Evolutionary conservation across 2,329 filamentous ascomycete species (phyloP).

Genomic region (Clonostachys rosea): DNA sequence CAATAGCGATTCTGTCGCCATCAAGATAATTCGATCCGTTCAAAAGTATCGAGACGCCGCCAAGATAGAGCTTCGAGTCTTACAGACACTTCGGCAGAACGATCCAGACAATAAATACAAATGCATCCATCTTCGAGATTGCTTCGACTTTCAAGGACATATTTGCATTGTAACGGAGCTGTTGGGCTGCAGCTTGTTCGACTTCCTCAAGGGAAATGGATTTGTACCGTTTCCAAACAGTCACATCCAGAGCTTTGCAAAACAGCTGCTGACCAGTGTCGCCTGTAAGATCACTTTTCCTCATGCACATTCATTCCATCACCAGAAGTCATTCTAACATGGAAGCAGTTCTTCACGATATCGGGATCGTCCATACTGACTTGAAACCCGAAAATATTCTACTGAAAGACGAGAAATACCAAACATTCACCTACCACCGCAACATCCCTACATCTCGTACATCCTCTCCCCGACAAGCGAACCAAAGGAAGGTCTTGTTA

Average conservation of each 20-base stretch:
- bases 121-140: slow-evolving; percentile 94
- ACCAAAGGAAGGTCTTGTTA: slow-evolving; percentile 58
- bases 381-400: slow-evolving; percentile 69
- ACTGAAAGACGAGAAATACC: slow-evolving; percentile 59
- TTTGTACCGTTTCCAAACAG: slow-evolving; percentile 98
- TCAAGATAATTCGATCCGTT: slow-evolving; percentile 97
- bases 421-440: slow-evolving; percentile 67
- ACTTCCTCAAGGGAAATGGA: slow-evolving; percentile 91
- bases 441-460: slow-evolving; percentile 64
- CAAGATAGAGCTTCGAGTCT: slow-evolving; percentile 86
- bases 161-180: slow-evolving; percentile 81
- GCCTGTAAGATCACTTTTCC: slow-evolving; percentile 68
- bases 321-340: background rate
- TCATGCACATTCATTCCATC: background rate
- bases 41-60: slow-evolving; percentile 98
- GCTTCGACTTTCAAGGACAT: slow-evolving; percentile 95
- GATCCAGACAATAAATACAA: slow-evolving; percentile 90
- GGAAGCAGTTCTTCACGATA: slow-evolving; percentile 77
- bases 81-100: slow-evolving; percentile 88
- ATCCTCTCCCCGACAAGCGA: slow-evolving; percentile 56
- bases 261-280: slow-evolving; percentile 97
- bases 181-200: slow-evolving; percentile 93
- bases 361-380: slow-evolving; percentile 96
- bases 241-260: slow-evolving; percentile 94
- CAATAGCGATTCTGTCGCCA: slow-evolving; percentile 75